A percentile compares a stretch with the other conserved stretches of the same genome.
Evolutionary conservation across 2,329 filamentous ascomycete species (phyloP).

Genomic region (Neonectria magnoliae): DNA sequence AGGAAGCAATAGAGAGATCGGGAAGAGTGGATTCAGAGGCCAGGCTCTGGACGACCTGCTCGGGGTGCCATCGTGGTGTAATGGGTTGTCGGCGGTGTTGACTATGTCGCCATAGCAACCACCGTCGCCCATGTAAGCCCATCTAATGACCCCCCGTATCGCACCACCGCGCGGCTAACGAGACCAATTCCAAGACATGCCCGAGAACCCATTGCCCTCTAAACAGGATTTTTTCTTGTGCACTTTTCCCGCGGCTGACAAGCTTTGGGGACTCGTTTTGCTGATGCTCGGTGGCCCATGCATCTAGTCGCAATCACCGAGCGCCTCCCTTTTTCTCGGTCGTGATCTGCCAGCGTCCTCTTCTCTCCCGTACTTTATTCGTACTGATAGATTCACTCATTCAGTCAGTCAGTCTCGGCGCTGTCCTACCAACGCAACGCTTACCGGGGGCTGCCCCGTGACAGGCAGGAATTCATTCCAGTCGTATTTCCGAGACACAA

Average conservation of each 20-base stretch:
- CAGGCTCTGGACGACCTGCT: constrained; percentile 26
- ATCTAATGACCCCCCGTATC: constrained; percentile 15
- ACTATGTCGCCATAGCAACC: constrained; percentile 49
- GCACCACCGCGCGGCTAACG: constrained; percentile 29
- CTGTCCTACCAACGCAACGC: constrained; percentile 9
- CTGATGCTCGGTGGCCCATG: constrained; percentile 6
- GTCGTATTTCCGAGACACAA: background rate
- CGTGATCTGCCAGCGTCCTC: background rate
- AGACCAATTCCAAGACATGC: constrained; percentile 35
- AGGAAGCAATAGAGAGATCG: constrained; percentile 36
- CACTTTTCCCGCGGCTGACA: constrained; percentile 19
- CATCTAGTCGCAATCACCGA: constrained; percentile 17
- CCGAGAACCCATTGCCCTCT: constrained; percentile 16
- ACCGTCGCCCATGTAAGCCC: background rate
- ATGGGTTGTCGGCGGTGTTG: constrained; percentile 43
- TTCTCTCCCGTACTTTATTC: background rate
- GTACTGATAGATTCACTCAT: too few relatives aligned
- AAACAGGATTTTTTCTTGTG: background rate
- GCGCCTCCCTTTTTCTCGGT: constrained; percentile 2
- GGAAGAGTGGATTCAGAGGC: constrained; percentile 35
- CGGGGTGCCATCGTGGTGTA: constrained; percentile 37
- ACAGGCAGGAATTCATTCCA: constrained; percentile 25
- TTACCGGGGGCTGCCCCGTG: constrained; percentile 22
- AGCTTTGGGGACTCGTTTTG: background rate
- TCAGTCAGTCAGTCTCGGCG: background rate